Evolutionary conservation across 257 asterid species (phyloP), one percentile per base, ranked within the genome.

Genomic region (Fraxinus quadrangulata): DNA sequence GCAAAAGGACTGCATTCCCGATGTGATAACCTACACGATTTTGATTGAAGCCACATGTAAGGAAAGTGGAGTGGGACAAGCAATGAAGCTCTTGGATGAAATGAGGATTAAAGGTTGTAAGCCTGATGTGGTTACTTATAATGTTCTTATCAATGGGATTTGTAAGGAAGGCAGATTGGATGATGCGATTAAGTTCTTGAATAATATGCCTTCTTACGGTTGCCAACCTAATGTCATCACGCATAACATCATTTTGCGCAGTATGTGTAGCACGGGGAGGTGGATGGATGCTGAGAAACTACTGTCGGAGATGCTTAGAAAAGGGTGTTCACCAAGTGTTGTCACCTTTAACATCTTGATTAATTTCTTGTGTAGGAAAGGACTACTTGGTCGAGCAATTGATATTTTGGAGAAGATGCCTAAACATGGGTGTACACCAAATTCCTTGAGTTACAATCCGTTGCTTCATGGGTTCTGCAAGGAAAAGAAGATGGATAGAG

Each of bases 251-350:
- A 78, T 94, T 49, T 79, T 94, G 84, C 95, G 96, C 26, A 90
- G 97, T 74, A 87, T 94, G 97, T 94, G 98, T 81, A 87, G 92
- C 78, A 78, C 89, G 0, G 97, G 96, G 42, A 89, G 92, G 85
- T 94, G 98, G 98, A 87, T 86, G 96, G 98, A 94, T 80, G 97
- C 96, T 0, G 96, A 92, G 91, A 92, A 86, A 30, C 86, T 94
- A 63, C 79, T 94, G 73, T 75, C 88, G 0, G 97, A 94, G 77
- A 94, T 94, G 98, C 85, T 88, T 78, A 83, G 87, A 34, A 92
- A 89, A 82, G 94, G 94, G 0, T 88, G 94, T 85, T 83, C 94
- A 1, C 98, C 98, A 0, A 94, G 95, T 67, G 96, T 94, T 19
- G 97, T 92, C 34, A 94, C 97, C 0, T 94, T 90, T 69, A 94